These are phyloP conservation scores for Candida coquimbonensis DNA, from an alignment of 805 yeast genomes.

Conservation along the genomic window DNA sequence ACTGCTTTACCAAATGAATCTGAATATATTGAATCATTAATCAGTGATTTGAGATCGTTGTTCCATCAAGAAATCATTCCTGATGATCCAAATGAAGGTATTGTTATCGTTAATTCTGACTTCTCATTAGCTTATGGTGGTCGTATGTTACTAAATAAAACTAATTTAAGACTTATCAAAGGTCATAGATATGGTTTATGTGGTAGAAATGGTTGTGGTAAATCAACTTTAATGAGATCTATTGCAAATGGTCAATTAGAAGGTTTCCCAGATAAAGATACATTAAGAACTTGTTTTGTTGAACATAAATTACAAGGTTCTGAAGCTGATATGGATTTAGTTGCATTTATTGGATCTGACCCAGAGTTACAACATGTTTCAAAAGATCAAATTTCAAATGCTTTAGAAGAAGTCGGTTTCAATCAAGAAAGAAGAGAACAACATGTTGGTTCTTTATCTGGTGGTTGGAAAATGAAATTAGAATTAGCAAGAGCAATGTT, in stretches of 20 bases:
- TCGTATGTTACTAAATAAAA: conserved; percentile 91
- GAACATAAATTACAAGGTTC: conserved; percentile 95
- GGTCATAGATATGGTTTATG: conserved; percentile 97
- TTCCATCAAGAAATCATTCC: conserved; percentile 48
- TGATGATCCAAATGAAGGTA: conserved; percentile 68
- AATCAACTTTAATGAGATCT: conserved; percentile 94
- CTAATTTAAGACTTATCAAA: conserved; percentile 76
- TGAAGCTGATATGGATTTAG: conserved; percentile 86
- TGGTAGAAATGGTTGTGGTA: conserved; percentile 99
- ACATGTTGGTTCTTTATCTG: conserved; percentile 89
- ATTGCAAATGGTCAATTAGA: conserved; percentile 95
- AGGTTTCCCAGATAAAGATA: conserved; percentile 90
- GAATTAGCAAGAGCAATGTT: conserved; percentile 99
- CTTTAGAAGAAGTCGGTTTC: conserved; percentile 83
- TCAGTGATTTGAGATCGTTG: conserved; percentile 43
- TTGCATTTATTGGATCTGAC: conserved; percentile 81
- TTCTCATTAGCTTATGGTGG: conserved; percentile 97
- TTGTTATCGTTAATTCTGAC: conserved; percentile 88
- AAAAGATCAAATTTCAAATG: conserved; percentile 63
- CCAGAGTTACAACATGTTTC: conserved; percentile 66
- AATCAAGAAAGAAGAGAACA: conserved; percentile 85
- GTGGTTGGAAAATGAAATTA: conserved; percentile 99
- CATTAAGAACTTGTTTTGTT: conserved; percentile 88
- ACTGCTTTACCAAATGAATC: conserved; percentile 33
- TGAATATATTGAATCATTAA: conserved; percentile 36